Conservation (phyloP, 768 basidiomycete species). For the Hypsizygus marmoreus region DNA sequence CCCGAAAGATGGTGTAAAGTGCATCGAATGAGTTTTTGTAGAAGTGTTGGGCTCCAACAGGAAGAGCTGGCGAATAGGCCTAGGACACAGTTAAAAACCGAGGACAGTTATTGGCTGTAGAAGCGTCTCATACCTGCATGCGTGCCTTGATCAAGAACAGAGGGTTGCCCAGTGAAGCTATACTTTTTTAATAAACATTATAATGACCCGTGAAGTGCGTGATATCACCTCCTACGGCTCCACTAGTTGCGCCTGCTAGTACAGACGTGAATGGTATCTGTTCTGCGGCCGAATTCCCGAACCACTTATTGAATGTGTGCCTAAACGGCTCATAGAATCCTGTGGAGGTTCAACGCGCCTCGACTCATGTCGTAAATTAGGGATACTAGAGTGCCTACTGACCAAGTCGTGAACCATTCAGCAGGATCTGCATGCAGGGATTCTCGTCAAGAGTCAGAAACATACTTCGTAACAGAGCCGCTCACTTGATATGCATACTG, state of each 20-base stretch:
- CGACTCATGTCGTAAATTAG: not conserved
- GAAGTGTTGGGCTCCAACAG: conserved; percentile 92
- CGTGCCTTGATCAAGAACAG: conserved; percentile 96
- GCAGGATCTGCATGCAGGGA: conserved; percentile 70
- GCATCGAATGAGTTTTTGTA: conserved; percentile 88
- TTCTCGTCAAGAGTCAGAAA: conserved; percentile 10
- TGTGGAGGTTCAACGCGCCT: conserved; percentile 26
- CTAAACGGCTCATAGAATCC: conserved; percentile 97
- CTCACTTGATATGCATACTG: conserved; percentile 92
- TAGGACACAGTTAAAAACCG: conserved; percentile 24
- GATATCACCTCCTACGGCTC: conserved; percentile 79
- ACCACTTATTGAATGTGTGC: conserved; percentile 60
- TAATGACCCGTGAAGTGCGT: not conserved
- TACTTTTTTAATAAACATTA: conserved; percentile 4
- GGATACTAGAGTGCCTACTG: conserved; percentile 11
- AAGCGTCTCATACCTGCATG: conserved; percentile 70
- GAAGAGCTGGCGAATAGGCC: conserved; percentile 94
- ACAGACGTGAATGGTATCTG: conserved; percentile 79
- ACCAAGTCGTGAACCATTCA: conserved; percentile 93
- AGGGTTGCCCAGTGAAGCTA: conserved; percentile 83
- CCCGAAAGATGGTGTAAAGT: conserved; percentile 71
- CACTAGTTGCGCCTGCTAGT: conserved; percentile 85
- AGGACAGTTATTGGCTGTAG: not conserved
- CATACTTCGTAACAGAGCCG: conserved; percentile 4
- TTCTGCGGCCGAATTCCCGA: conserved; percentile 64